Percentiles rank a stretch among this genome's conserved stretches.
Evolutionary conservation across 2,329 filamentous ascomycete species (phyloP).

Genomic region (Myriosclerotinia curreyana): DNA sequence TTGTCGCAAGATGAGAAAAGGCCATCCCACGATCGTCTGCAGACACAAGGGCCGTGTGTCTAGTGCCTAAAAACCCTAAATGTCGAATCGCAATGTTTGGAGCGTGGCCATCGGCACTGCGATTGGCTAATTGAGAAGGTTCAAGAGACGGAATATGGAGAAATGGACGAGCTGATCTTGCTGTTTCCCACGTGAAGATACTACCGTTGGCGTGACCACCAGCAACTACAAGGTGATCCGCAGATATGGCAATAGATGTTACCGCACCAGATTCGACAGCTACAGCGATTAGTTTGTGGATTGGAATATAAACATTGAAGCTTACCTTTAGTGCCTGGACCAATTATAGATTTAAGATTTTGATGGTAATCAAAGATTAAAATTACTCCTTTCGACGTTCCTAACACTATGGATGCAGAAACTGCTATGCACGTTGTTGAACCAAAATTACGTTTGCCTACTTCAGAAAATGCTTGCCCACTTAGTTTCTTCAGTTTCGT

Average conservation of each 20-base stretch:
- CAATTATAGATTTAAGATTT: conserved; percentile 89
- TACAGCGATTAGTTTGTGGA: conserved; percentile 40
- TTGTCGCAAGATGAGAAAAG: conserved; percentile 91
- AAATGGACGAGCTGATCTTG: conserved; percentile 79
- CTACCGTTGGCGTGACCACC: conserved; percentile 84
- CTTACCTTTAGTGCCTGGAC: conserved; percentile 83
- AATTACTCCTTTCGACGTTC: conserved; percentile 91
- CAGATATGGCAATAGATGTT: conserved; percentile 84
- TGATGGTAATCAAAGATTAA: conserved; percentile 98
- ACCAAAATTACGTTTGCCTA: conserved; percentile 88
- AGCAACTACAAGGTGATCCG: conserved; percentile 88
- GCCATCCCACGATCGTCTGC: conserved; percentile 96
- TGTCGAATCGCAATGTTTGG: conserved; percentile 76
- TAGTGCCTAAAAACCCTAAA: conserved; percentile 88
- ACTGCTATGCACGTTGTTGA: conserved; percentile 85
- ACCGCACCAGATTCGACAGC: conserved; percentile 88
- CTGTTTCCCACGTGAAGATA: conserved; percentile 97
- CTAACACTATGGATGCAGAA: conserved; percentile 82
- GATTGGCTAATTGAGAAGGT: conserved; percentile 58
- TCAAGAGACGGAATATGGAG: conserved; percentile 79
- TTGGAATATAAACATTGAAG: not conserved
- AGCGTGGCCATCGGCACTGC: conserved; percentile 78
- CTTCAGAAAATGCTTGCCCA: conserved; percentile 85
- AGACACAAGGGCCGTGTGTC: conserved; percentile 91
- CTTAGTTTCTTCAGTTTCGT: conserved; percentile 88